Conservation (phyloP, 805 yeast genomes). For the Metschnikowia proteae region DNA sequence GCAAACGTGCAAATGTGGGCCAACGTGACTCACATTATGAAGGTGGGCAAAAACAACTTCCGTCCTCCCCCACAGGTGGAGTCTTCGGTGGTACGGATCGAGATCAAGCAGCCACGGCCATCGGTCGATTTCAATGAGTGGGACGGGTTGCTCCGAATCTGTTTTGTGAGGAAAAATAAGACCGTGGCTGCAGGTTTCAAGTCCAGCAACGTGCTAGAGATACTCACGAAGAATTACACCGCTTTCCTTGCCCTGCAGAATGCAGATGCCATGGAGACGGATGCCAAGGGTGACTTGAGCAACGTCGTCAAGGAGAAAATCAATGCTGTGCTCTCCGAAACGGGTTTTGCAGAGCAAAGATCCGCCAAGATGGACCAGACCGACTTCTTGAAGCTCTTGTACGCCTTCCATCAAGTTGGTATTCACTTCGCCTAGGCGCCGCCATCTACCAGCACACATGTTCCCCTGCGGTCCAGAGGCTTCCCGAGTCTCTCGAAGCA, state of each 20-base stretch:
- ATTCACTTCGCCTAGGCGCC: slow-evolving; percentile 77
- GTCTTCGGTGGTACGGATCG: slow-evolving; percentile 91
- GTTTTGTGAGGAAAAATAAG: slow-evolving; percentile 89
- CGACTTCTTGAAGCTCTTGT: slow-evolving; percentile 79
- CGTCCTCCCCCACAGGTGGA: slow-evolving; percentile 99
- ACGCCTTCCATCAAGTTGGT: slow-evolving; percentile 95
- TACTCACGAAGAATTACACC: slow-evolving; percentile 84
- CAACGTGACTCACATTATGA: slow-evolving; percentile 97
- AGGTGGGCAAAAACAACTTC: slow-evolving; percentile 94
- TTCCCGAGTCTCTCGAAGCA: too few species aligned
- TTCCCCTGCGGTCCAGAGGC: too few species aligned
- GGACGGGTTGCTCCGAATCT: slow-evolving; percentile 92
- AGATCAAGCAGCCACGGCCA: slow-evolving; percentile 91
- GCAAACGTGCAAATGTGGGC: slow-evolving; percentile 99
- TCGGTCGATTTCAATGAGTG: slow-evolving; percentile 89
- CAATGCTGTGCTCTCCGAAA: slow-evolving; percentile 67
- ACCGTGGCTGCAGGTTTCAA: slow-evolving; percentile 92
- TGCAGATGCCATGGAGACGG: slow-evolving; percentile 39
- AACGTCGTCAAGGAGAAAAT: slow-evolving; percentile 65
- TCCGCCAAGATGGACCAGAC: slow-evolving; percentile 94
- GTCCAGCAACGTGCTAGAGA: slow-evolving; percentile 70
- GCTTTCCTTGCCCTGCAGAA: slow-evolving; percentile 60
- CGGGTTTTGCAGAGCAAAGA: slow-evolving; percentile 80
- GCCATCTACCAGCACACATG: neutral
- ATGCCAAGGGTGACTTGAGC: slow-evolving; percentile 38